phyloP scores from a whole-genome alignment of 768 basidiomycete genomes.

The Rhizopogon roseolus region DNA sequence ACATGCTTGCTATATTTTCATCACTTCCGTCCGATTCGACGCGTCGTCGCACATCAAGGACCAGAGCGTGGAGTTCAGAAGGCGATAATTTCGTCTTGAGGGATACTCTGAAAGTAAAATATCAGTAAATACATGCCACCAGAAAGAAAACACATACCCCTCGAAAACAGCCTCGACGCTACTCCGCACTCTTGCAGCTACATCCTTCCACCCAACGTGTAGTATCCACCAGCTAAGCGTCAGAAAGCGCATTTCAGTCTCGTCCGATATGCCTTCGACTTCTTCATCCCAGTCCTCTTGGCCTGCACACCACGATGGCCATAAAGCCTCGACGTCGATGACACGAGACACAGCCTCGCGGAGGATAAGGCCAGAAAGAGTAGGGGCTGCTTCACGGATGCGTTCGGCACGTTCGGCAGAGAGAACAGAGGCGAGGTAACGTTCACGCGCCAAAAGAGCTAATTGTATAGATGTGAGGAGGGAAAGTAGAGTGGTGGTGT shows the following conservation, averaged over 20 bases:
- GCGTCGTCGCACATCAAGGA: conserved; percentile 69
- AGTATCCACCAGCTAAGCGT: conserved; percentile 92
- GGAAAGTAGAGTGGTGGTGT: conserved; percentile 79
- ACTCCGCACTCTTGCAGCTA: conserved; percentile 65
- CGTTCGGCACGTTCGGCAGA: conserved; percentile 57
- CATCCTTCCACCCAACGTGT: conserved; percentile 87
- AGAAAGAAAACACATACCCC: conserved; percentile 46
- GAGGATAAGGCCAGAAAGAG: conserved; percentile 18
- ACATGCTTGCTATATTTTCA: not conserved
- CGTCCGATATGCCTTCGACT: conserved; percentile 45
- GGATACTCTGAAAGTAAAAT: conserved; percentile 56
- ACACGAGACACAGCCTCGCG: conserved; percentile 20
- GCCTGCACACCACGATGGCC: conserved; percentile 16
- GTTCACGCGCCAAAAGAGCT: conserved; percentile 73
- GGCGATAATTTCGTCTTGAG: conserved; percentile 71
- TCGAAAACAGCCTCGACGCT: conserved; percentile 84
- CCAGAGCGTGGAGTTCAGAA: conserved; percentile 61
- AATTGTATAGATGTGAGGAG: conserved; percentile 88
- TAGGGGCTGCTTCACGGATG: conserved; percentile 34
- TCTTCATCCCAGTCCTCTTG: conserved; percentile 24
- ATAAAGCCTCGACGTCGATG: conserved; percentile 20
- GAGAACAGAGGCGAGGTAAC: conserved; percentile 70
- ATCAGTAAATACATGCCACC: not conserved
- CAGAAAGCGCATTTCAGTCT: conserved; percentile 74
- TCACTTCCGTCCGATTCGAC: conserved; percentile 66